phyloP scores from a whole-genome alignment of 106 monocot species.

The Alisma plantagoaquatica region DNA sequence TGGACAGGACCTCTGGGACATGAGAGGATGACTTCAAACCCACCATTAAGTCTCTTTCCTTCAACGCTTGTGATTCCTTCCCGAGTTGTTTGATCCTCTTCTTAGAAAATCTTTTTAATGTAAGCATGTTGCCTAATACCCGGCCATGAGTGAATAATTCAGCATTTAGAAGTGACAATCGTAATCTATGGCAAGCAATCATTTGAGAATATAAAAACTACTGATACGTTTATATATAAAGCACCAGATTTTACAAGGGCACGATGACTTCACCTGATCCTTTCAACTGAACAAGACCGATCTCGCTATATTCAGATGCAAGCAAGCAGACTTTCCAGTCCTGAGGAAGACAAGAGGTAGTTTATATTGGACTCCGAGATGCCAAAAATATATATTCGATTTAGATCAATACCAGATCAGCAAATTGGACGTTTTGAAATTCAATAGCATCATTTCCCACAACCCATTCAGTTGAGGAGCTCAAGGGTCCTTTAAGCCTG shows the following conservation, averaged over 20 bases:
- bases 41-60: conserved; percentile 66
- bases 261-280: conserved; percentile 84
- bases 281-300: conserved; percentile 60
- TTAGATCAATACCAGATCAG: too few species aligned
- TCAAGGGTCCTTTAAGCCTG: background rate
- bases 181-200: too few species aligned
- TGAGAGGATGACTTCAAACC: conserved; percentile 37
- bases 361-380: too few species aligned
- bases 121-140: conserved; percentile 46
- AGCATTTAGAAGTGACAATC: too few species aligned
- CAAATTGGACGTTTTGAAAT: background rate
- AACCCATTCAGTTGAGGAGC: background rate
- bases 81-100: conserved; percentile 65
- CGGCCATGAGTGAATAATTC: background rate
- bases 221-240: too few species aligned
- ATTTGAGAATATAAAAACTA: background rate
- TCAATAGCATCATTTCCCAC: background rate
- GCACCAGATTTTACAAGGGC: too few species aligned
- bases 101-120: conserved; percentile 74
- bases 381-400: too few species aligned
- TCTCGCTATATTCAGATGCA: conserved; percentile 83
- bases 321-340: conserved; percentile 71
- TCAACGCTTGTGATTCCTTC: conserved; percentile 66
- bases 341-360: conserved; percentile 15
- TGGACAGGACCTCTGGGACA: conserved; percentile 63